Percentiles rank a stretch among this genome's conserved stretches.
phyloP scores from a whole-genome alignment of 2,329 filamentous ascomycete species.

The Apiospora hydei region DNA sequence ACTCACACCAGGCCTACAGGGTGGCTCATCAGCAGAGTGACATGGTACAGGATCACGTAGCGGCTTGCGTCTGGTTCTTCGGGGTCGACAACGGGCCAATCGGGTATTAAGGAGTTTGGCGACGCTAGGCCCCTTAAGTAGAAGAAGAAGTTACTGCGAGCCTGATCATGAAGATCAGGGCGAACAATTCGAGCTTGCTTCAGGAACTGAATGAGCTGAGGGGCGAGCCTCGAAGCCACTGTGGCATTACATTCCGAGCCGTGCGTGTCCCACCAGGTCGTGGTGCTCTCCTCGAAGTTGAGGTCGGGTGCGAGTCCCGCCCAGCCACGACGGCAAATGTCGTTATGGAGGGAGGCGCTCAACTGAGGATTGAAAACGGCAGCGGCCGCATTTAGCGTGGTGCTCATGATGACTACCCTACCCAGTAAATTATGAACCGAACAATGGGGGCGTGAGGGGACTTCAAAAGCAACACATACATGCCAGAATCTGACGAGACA shows the following conservation, averaged over 20 bases:
- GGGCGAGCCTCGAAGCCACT: not conserved
- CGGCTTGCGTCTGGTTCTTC: conserved; percentile 13
- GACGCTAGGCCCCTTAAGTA: not conserved
- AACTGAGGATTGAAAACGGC: conserved; percentile 23
- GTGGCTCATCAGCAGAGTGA: conserved; percentile 5
- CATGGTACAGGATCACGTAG: conserved; percentile 9
- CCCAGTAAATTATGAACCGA: not conserved
- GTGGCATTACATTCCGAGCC: conserved; percentile 18
- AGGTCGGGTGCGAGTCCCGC: not conserved
- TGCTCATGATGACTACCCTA: not conserved
- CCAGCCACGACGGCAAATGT: conserved; percentile 15
- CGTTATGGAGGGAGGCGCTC: conserved; percentile 14
- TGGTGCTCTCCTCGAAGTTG: not conserved
- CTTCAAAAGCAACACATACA: no score
- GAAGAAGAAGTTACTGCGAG: conserved; percentile 7
- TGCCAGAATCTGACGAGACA: no score
- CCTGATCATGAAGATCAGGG: not conserved
- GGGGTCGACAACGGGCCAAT: not conserved
- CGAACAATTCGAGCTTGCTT: conserved; percentile 1
- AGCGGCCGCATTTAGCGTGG: not conserved
- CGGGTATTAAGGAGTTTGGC: not conserved
- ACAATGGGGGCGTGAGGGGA: not conserved
- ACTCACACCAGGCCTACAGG: conserved; percentile 21
- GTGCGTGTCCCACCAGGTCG: conserved; percentile 14
- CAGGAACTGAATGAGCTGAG: conserved; percentile 17